A percentile compares a stretch with the other conserved stretches of the same genome.
phyloP scores from a whole-genome alignment of 805 yeast species.

The Maudiozyma turicensis region DNA sequence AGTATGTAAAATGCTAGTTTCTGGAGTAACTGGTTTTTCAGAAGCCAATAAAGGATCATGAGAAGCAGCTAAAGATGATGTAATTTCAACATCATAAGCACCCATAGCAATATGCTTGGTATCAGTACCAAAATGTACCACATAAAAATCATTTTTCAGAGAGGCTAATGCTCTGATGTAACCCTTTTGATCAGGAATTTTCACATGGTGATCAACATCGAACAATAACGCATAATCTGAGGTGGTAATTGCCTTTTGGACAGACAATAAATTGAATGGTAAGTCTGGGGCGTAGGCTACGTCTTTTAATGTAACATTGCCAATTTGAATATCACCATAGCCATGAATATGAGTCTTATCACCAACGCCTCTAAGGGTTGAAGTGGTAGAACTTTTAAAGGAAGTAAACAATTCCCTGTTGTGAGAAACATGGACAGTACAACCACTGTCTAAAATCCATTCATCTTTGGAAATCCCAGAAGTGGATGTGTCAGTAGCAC shows the following conservation, averaged over 20 bases:
- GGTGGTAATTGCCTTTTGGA: not conserved
- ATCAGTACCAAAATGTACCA: not conserved
- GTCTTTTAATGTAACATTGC: not conserved
- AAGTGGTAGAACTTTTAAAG: not conserved
- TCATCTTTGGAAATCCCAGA: not conserved
- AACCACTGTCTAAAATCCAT: not conserved
- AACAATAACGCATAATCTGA: not conserved
- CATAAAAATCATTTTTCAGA: constrained; percentile 6
- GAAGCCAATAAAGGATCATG: not conserved
- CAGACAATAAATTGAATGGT: constrained; percentile 1
- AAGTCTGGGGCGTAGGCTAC: constrained; percentile 2
- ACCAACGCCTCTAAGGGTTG: not conserved
- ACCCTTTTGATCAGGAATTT: not conserved
- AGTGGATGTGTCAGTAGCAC: not conserved
- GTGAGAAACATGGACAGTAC: not conserved
- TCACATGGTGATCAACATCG: not conserved
- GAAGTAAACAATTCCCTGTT: not conserved
- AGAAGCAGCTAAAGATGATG: not conserved
- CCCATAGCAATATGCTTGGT: not conserved
- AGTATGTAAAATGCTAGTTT: not conserved
- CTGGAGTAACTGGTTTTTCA: not conserved
- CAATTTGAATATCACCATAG: not conserved
- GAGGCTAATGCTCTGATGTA: not conserved
- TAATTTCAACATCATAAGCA: not conserved
- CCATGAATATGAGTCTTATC: constrained; percentile 1